Conservation (phyloP, 768 basidiomycete genomes). For the Suillus occidentalis region DNA sequence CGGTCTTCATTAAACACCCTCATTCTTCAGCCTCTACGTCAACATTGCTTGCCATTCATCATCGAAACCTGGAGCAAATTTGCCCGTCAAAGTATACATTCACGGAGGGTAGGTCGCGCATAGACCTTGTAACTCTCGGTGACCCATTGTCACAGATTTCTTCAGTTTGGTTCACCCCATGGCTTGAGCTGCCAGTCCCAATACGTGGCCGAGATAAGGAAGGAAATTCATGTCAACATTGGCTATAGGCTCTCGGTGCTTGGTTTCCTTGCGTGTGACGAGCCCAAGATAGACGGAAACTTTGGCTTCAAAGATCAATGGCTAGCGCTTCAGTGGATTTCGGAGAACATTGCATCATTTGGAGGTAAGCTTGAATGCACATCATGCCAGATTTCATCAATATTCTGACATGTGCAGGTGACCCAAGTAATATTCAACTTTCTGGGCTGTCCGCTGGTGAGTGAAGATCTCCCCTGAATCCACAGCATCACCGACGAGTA, state of each 20-base stretch:
- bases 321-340: constrained; percentile 73
- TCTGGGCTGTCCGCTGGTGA: constrained; percentile 73
- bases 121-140: neutral
- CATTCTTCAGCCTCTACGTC: constrained; percentile 51
- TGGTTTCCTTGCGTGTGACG: constrained; percentile 70
- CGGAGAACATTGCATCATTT: constrained; percentile 62
- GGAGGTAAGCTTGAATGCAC: constrained; percentile 50
- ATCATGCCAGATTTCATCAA: neutral
- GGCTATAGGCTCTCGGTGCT: constrained; percentile 77
- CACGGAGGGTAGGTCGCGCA: constrained; percentile 63
- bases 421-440: constrained; percentile 60
- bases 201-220: constrained; percentile 59
- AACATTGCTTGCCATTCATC: constrained; percentile 62
- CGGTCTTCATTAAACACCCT: neutral
- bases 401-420: constrained; percentile 39
- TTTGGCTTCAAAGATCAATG: constrained; percentile 87
- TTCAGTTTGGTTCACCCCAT: constrained; percentile 80
- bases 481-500: neutral
- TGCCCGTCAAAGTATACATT: constrained; percentile 74
- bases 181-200: constrained; percentile 61
- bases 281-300: constrained; percentile 64
- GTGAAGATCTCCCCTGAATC: neutral
- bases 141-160: constrained; percentile 47
- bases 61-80: constrained; percentile 39
- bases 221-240: constrained; percentile 75